These are phyloP conservation scores for Phytophthora litchii DNA, from an alignment of 352 stramenopile genomes.

Conservation along the genomic window DNA sequence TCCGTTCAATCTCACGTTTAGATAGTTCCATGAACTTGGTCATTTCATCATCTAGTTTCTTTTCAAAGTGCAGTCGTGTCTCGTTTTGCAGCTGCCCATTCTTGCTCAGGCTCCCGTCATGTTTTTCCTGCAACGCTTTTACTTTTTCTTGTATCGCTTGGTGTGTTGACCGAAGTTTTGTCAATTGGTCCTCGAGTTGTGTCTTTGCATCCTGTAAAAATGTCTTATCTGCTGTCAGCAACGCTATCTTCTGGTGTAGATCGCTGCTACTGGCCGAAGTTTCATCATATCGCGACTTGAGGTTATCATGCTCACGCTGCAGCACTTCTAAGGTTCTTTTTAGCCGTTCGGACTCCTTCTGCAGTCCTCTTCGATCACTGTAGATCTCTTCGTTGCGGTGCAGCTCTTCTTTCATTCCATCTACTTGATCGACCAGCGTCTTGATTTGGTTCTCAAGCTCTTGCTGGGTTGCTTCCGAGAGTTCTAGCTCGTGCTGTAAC, in stretches of 20 bases:
- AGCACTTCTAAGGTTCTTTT: constrained; percentile 34
- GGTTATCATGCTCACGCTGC: constrained; percentile 28
- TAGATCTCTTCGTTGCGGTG: constrained; percentile 35
- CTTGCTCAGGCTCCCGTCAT: constrained; percentile 44
- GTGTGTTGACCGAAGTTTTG: constrained; percentile 42
- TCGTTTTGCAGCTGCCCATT: constrained; percentile 60
- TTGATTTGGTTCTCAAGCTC: constrained; percentile 64
- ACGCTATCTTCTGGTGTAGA: constrained; percentile 44
- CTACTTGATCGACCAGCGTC: constrained; percentile 47
- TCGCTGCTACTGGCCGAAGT: constrained; percentile 24
- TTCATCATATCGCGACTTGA: constrained; percentile 28
- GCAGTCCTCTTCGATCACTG: constrained; percentile 28
- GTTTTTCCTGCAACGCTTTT: constrained; percentile 46
- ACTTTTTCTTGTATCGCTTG: constrained; percentile 44
- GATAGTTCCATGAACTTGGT: constrained; percentile 74
- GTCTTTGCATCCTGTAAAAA: constrained; percentile 64
- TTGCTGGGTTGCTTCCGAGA: constrained; percentile 50
- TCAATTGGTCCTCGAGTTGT: constrained; percentile 59
- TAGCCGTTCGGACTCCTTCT: constrained; percentile 46
- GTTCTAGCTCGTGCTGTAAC: constrained; percentile 54
- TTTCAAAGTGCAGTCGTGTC: constrained; percentile 66
- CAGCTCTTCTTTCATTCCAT: constrained; percentile 55
- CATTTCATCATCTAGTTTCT: constrained; percentile 68
- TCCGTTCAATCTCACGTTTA: constrained; percentile 71
- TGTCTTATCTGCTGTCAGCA: constrained; percentile 66